Conservation (phyloP, 2,329 filamentous ascomycete species). For the Calonectria multiphialidica region DNA sequence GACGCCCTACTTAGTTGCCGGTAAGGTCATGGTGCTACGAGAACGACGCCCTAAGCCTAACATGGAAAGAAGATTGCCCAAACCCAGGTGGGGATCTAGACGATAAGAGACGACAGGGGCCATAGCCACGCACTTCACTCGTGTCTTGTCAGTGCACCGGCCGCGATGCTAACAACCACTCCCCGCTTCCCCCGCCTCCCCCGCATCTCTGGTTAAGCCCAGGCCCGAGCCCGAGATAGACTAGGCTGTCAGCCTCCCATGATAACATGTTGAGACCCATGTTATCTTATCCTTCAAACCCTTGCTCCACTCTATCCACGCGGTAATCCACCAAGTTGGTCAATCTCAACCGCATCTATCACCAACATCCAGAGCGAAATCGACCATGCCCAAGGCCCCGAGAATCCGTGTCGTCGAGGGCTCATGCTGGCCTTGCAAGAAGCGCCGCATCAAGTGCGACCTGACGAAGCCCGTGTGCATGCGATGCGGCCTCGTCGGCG, state of each 20-base stretch:
- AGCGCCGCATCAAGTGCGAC: constrained; percentile 58
- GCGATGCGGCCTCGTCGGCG: constrained; percentile 48
- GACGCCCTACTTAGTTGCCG: background rate
- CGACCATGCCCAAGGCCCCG: background rate
- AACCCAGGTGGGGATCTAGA: constrained; percentile 19
- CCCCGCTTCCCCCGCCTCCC: constrained; percentile 27
- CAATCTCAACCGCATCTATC: background rate
- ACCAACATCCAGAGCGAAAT: background rate
- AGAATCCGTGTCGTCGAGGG: constrained; percentile 46
- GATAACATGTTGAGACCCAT: background rate
- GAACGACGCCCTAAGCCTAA: constrained; percentile 21
- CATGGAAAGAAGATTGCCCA: constrained; percentile 40
- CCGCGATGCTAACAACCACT: background rate
- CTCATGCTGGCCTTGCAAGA: constrained; percentile 60
- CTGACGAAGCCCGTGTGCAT: constrained; percentile 52
- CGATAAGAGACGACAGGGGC: constrained; percentile 14
- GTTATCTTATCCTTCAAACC: constrained; percentile 1
- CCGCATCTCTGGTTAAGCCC: constrained; percentile 13
- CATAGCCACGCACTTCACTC: background rate
- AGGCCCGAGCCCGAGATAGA: background rate
- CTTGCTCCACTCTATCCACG: constrained; percentile 3
- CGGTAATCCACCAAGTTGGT: background rate
- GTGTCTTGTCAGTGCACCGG: background rate
- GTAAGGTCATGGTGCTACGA: background rate
- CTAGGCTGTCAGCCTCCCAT: background rate